Evolutionary conservation across 805 yeast genomes (phyloP).

Genomic region (Wickerhamiella bombiphila): DNA sequence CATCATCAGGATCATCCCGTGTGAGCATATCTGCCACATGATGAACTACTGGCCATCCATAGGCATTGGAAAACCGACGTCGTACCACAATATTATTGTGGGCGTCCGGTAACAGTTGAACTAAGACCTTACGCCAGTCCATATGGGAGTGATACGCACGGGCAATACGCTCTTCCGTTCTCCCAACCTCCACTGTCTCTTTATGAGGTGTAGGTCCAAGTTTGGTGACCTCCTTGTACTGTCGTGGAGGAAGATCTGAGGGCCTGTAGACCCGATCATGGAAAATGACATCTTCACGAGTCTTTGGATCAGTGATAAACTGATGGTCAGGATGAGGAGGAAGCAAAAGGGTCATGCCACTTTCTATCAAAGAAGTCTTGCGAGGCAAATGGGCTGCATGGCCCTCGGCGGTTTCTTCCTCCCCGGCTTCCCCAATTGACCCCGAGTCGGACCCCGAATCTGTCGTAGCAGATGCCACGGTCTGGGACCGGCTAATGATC

Average conservation of each 20-base stretch:
- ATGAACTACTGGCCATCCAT: constrained; percentile 87
- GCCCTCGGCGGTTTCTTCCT: neutral
- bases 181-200: constrained; percentile 23
- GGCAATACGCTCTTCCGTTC: constrained; percentile 68
- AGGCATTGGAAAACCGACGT: constrained; percentile 78
- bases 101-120: constrained; percentile 78
- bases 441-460: too few relatives aligned
- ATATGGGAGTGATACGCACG: constrained; percentile 71
- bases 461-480: constrained; percentile 50
- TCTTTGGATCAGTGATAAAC: constrained; percentile 52
- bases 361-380: constrained; percentile 58
- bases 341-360: constrained; percentile 60
- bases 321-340: constrained; percentile 67
- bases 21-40: constrained; percentile 38
- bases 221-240: constrained; percentile 17
- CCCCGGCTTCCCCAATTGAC: neutral
- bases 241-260: constrained; percentile 46
- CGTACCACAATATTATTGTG: constrained; percentile 87
- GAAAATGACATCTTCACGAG: constrained; percentile 51
- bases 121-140: constrained; percentile 86
- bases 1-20: too few relatives aligned
- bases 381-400: constrained; percentile 17
- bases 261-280: constrained; percentile 70
- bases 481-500: constrained; percentile 89
- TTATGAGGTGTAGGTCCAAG: constrained; percentile 1